Percentiles rank a stretch among this genome's conserved stretches.
These are phyloP conservation scores for Fusarium palustre DNA, from an alignment of 2,329 filamentous ascomycete species.

Conservation along the genomic window DNA sequence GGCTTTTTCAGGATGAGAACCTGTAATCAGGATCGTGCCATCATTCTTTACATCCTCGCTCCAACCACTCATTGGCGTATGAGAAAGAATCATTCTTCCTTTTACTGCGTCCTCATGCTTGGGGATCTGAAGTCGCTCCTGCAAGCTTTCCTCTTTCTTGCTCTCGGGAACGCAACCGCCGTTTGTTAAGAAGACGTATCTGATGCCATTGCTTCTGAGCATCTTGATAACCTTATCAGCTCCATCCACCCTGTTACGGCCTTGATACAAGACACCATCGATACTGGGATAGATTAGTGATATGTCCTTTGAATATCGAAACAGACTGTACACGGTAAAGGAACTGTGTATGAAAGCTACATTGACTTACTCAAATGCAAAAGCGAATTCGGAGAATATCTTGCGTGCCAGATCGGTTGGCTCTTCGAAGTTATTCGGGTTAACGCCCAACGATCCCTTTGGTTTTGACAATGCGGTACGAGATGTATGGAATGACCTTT, in stretches of 20 bases:
- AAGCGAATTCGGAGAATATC: constrained; percentile 51
- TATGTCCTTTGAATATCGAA: background rate
- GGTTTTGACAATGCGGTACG: constrained; percentile 34
- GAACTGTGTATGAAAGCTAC: background rate
- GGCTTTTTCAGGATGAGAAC: constrained; percentile 74
- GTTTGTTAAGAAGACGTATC: constrained; percentile 96
- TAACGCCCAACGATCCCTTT: constrained; percentile 38
- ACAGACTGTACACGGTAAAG: background rate
- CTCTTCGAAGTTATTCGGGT: constrained; percentile 37
- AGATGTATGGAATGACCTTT: constrained; percentile 32
- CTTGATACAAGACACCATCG: constrained; percentile 93
- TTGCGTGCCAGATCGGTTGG: constrained; percentile 41
- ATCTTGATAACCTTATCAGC: constrained; percentile 79
- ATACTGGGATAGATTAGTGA: constrained; percentile 63
- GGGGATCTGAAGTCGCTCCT: constrained; percentile 49
- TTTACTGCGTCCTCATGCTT: constrained; percentile 52
- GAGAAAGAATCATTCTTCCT: constrained; percentile 74
- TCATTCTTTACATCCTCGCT: constrained; percentile 52
- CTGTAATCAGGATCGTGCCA: constrained; percentile 77
- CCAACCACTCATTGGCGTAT: constrained; percentile 84
- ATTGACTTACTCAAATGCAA: constrained; percentile 54
- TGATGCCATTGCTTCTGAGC: constrained; percentile 80
- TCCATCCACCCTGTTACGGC: constrained; percentile 80
- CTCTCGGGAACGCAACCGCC: constrained; percentile 87
- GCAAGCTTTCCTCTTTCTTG: constrained; percentile 52